These are phyloP conservation scores for Umbelopsis vinacea DNA, from an alignment of 192 early-diverging fungal genomes.

Conservation along the genomic window DNA sequence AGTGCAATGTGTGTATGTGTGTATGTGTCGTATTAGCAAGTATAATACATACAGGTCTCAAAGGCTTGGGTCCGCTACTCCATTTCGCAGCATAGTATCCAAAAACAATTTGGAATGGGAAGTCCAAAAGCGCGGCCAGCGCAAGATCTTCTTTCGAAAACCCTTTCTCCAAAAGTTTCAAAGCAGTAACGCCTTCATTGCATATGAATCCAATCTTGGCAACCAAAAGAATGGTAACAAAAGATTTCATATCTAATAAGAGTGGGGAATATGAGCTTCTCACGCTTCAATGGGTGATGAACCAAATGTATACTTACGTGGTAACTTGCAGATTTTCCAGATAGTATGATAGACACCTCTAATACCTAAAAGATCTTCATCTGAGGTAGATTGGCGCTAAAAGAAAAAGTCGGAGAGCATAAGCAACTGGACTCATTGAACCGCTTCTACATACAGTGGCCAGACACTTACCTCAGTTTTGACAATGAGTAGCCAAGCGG, in stretches of 20 bases:
- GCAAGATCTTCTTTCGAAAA: constrained; percentile 96
- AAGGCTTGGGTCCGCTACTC: constrained; percentile 84
- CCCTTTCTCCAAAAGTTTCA: constrained; percentile 95
- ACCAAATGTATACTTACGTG: constrained; percentile 48
- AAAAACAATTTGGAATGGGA: constrained; percentile 95
- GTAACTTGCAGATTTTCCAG: constrained; percentile 82
- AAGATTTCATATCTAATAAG: constrained; percentile 80
- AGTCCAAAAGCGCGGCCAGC: constrained; percentile 90
- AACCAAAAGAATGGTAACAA: constrained; percentile 81
- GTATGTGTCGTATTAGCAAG: too few species aligned
- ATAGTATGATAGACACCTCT: constrained; percentile 87
- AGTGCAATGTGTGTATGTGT: too few species aligned
- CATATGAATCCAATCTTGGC: constrained; percentile 95
- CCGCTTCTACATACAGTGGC: background rate
- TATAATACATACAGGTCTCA: constrained; percentile 68
- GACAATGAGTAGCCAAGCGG: constrained; percentile 79
- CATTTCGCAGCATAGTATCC: constrained; percentile 98
- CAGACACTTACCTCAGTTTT: constrained; percentile 64
- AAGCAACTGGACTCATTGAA: background rate
- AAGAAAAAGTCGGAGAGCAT: background rate
- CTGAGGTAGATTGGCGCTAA: constrained; percentile 30
- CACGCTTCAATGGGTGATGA: too few species aligned
- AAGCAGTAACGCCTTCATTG: constrained; percentile 91
- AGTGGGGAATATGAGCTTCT: background rate
- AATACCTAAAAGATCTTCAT: constrained; percentile 68